phyloP scores from a whole-genome alignment of 371 early-diverging fungal genomes.

The Vittaforma corneae region DNA sequence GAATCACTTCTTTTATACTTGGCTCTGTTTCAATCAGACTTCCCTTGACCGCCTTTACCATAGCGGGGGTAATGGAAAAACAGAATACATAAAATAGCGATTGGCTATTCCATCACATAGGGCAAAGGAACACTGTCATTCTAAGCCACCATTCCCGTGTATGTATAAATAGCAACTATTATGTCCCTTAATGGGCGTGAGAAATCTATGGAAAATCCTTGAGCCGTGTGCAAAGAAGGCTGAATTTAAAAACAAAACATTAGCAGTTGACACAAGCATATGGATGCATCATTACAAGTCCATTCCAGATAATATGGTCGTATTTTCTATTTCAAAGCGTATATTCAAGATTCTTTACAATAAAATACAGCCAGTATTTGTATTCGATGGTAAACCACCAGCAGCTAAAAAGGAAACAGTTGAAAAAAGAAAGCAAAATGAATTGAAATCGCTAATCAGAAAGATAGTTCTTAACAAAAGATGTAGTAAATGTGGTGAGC shows the following conservation, averaged over 20 bases:
- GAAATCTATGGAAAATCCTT: constrained; percentile 78
- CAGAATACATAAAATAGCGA: too few relatives aligned
- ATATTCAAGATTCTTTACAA: constrained; percentile 79
- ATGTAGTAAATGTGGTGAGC: constrained; percentile 8
- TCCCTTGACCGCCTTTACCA: constrained; percentile 57
- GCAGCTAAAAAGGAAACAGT: constrained; percentile 51
- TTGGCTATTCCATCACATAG: too few relatives aligned
- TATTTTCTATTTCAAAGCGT: constrained; percentile 56
- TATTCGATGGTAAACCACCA: constrained; percentile 75
- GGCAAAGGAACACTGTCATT: background rate
- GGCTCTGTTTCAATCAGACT: constrained; percentile 55
- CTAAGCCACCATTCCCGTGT: background rate
- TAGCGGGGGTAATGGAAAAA: background rate
- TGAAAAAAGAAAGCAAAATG: constrained; percentile 14
- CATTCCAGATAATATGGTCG: constrained; percentile 9
- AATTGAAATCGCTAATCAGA: background rate
- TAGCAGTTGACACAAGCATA: constrained; percentile 51
- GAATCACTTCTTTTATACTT: constrained; percentile 55
- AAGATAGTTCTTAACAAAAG: constrained; percentile 5
- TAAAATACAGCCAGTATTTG: constrained; percentile 78
- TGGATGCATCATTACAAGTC: constrained; percentile 26
- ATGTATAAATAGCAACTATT: background rate
- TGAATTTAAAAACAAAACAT: constrained; percentile 20
- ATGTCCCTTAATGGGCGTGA: constrained; percentile 71
- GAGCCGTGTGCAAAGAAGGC: constrained; percentile 63